Evolutionary conservation across 495 filamentous ascomycete species (phyloP), one percentile per base, ranked within the genome.

Genomic region (Sphaerosporella brunnea): DNA sequence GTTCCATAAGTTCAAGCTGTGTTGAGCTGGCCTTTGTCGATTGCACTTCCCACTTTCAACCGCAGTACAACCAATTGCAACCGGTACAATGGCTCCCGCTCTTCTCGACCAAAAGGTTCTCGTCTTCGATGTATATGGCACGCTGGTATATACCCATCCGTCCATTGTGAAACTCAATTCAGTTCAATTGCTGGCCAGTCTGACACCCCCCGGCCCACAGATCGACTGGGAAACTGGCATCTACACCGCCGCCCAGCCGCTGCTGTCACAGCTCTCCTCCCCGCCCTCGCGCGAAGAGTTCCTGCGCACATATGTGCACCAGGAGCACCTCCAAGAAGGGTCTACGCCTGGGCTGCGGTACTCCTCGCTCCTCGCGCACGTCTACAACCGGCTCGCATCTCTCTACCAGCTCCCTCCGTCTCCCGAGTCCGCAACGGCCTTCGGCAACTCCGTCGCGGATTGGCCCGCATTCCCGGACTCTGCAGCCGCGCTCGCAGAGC

Each of bases 81-180:
- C n/a, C n/a, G n/a, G n/a, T n/a, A 65, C 64, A 24, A 30, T 48
- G 23, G 10, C 13, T 20, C 40, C 40, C 20, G 13, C 21, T 26
- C 40, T 43, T 11, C 21, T 26, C 10, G 11, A 11, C 11, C 30
- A 46, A 32, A 55, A 58, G 37, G 23, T 77, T 46, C 73, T 85
- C 25, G 67, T 65, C 58, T 90, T 92, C 66, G 82, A 92, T 62
- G 74, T 81, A 68, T 88, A 83, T 62, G 80, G 82, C 60, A 92
- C 84, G 0, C 70, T 87, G 20, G 75, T 88, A 18, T 13, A 13
- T 47, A 25, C 36, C 7, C 18, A 25, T 34, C n/a, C 23, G n/a
- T n/a, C n/a, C n/a, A n/a, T n/a, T n/a, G n/a, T n/a, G n/a, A n/a
- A n/a, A n/a, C n/a, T n/a, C n/a, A n/a, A n/a, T n/a, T n/a, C n/a